phyloP scores from a whole-genome alignment of 2,329 filamentous ascomycete species.

The Epichloe gansuensis region DNA sequence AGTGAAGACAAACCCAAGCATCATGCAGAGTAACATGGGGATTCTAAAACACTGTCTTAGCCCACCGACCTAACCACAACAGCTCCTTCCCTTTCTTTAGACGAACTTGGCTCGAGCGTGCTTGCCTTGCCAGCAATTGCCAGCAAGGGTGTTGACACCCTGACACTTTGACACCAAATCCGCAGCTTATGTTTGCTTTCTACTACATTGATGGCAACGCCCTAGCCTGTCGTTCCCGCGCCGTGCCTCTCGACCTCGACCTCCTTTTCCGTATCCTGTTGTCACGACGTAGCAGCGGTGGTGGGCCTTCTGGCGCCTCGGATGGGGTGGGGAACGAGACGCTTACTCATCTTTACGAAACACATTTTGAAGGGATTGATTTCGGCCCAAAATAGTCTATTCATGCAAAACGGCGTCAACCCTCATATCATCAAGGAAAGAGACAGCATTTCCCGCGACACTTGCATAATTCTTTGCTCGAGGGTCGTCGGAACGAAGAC shows the following conservation, averaged over 20 bases:
- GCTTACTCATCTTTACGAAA: background rate
- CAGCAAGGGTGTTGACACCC: background rate
- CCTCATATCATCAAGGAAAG: no score
- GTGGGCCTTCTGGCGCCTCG: background rate
- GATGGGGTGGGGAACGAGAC: background rate
- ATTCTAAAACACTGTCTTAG: conserved; percentile 3
- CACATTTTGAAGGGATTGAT: background rate
- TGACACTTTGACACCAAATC: no score
- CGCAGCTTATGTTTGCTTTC: background rate
- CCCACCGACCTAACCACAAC: background rate
- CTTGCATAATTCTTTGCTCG: no score
- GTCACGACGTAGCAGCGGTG: background rate
- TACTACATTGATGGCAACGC: background rate
- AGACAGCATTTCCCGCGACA: no score
- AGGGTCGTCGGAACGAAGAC: no score
- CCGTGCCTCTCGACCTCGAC: background rate
- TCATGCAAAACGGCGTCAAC: no score
- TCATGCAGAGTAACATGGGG: background rate
- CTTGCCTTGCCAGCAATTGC: background rate
- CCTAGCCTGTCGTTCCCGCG: no score
- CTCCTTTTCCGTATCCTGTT: background rate
- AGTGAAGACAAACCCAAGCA: background rate
- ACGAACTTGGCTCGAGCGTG: conserved; percentile 6
- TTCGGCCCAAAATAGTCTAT: no score
- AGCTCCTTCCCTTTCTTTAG: background rate